Evolutionary conservation across 805 yeast species (phyloP).

Genomic region (Wickerhamomyces silvicola): DNA sequence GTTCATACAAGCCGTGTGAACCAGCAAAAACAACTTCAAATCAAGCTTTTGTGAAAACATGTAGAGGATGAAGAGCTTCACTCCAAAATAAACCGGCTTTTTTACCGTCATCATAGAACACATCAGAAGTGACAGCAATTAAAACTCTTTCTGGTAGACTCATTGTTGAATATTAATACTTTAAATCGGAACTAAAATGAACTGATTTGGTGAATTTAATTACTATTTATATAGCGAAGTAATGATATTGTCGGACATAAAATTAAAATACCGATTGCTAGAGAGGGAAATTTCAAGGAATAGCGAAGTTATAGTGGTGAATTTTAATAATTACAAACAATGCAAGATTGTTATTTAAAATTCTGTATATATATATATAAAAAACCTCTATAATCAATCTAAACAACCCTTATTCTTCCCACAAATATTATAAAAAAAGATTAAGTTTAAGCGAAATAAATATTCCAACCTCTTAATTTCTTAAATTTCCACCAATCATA

Average conservation of each 20-base stretch:
- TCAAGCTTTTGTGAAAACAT: conserved; percentile 40
- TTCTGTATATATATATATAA: background rate
- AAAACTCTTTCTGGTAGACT: conserved; percentile 29
- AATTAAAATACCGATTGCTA: too few relatives aligned
- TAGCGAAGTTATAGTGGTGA: too few relatives aligned
- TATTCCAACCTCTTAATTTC: conserved; percentile 1
- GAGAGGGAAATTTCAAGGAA: too few relatives aligned
- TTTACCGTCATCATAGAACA: conserved; percentile 50
- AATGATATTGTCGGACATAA: too few relatives aligned
- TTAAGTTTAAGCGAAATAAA: conserved; percentile 5
- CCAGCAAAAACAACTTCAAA: conserved; percentile 53
- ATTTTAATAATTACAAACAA: too few relatives aligned
- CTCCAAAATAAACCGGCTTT: conserved; percentile 56
- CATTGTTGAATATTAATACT: too few relatives aligned
- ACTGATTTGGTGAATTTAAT: too few relatives aligned
- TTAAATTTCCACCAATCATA: conserved; percentile 6
- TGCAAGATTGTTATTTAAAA: too few relatives aligned
- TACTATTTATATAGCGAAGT: too few relatives aligned
- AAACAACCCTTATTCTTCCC: background rate
- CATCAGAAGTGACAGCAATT: conserved; percentile 37
- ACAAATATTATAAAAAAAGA: background rate
- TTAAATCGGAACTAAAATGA: too few relatives aligned
- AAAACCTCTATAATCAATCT: background rate
- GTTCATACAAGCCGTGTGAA: conserved; percentile 49
- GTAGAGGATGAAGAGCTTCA: conserved; percentile 57